These are phyloP conservation scores for Xylariaceae sp. DNA, from an alignment of 2,329 filamentous ascomycete species.

Conservation along the genomic window DNA sequence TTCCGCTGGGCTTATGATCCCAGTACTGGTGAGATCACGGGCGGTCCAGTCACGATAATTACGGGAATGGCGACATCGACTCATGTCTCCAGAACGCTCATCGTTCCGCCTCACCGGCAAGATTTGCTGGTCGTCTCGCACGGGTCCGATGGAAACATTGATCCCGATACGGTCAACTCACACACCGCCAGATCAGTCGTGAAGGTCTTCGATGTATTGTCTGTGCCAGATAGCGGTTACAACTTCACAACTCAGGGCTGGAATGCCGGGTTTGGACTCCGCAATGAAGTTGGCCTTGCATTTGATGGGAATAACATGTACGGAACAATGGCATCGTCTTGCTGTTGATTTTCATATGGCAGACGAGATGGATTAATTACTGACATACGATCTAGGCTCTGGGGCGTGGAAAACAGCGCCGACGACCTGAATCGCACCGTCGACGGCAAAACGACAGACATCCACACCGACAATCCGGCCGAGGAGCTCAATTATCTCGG, in stretches of 20 bases:
- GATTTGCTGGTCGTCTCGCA: constrained; percentile 52
- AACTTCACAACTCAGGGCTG: constrained; percentile 38
- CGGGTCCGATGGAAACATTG: constrained; percentile 52
- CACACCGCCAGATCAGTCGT: constrained; percentile 50
- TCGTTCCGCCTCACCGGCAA: constrained; percentile 44
- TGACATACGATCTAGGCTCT: constrained; percentile 28
- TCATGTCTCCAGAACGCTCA: constrained; percentile 53
- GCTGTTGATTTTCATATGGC: neutral
- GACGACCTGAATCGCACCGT: constrained; percentile 51
- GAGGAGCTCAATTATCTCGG: constrained; percentile 63
- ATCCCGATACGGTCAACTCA: constrained; percentile 41
- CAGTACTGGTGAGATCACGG: constrained; percentile 35
- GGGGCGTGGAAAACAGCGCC: constrained; percentile 58
- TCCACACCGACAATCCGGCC: constrained; percentile 57
- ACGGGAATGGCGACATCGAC: constrained; percentile 47
- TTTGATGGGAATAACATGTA: constrained; percentile 42
- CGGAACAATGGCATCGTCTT: constrained; percentile 21
- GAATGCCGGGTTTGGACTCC: constrained; percentile 50
- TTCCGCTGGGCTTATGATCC: constrained; percentile 54
- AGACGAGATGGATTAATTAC: neutral
- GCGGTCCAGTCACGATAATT: constrained; percentile 40
- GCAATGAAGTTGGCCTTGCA: constrained; percentile 54
- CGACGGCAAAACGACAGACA: constrained; percentile 35
- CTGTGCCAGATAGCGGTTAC: constrained; percentile 27
- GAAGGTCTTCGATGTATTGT: constrained; percentile 40